Base-by-base conservation (phyloP, 2,329 filamentous ascomycete genomes). In the Beauveria caledonica region DNA sequence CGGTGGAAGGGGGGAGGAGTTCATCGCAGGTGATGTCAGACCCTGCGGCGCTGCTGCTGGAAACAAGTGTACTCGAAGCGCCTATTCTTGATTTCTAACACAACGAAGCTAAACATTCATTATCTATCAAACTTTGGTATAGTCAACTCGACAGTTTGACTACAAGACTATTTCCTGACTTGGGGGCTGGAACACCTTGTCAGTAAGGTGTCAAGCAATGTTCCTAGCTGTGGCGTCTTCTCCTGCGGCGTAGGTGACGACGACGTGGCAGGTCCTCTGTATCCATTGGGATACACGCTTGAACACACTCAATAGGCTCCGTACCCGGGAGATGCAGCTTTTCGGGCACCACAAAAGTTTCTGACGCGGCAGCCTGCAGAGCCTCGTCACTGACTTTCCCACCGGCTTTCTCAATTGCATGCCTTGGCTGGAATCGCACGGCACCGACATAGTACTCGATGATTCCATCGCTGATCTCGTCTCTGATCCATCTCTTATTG, bases 1-100 rank as follows among this genome's bases (percentile, higher is more conserved):
- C 77, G 90, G 67, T 92, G 89, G 90, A 92, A 90, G 77, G 77
- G 68, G n/a, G 64, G 66, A 62, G 68, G 60, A 27, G 45, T 56
- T n/a, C 48, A 48, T n/a, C 51, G 60, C 19, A 27, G 44, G 48
- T 51, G 33, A 61, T 44, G 54, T n/a, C 11, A 9, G 27, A 8
- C 6, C 1, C 11, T 42, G 21, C 21, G 13, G 9, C 7, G 9
- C 13, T 15, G 21, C 11, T 15, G 15, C 13, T 23, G 19, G n/a
- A 13, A 13, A 9, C 27, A 15, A n/a, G 19, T 3, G 6, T 23
- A 11, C 21, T 13, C 11, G 7, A 21, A 46, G 10, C 11, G 13
- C 21, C 13, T 10, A 9, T 21, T 25, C 19, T 25, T 25, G 21
- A 6, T 3, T 17, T 25, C n/a, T 36, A 45, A 21, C 11, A 45